These are phyloP conservation scores for Leishmania martiniquensis DNA, from an alignment of 208 protist species.

Conservation along the genomic window DNA sequence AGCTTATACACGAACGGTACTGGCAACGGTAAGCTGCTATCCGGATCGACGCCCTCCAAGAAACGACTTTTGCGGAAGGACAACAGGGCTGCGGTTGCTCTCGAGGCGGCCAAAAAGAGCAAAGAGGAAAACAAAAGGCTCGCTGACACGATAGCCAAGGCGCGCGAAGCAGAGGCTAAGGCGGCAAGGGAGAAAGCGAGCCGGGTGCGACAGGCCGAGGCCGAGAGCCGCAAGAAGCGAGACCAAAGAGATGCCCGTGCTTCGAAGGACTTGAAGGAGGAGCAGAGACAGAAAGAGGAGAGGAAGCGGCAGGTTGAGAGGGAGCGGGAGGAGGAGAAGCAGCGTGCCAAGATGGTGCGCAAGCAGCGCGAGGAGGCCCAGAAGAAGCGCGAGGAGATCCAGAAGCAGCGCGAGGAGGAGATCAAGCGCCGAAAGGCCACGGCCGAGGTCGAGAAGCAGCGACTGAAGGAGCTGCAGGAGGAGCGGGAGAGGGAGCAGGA, in stretches of 20 bases:
- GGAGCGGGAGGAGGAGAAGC: conserved; percentile 47
- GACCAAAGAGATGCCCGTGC: conserved; percentile 15
- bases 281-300: conserved; percentile 23
- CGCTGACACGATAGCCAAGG: conserved; percentile 24
- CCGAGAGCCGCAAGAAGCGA: conserved; percentile 33
- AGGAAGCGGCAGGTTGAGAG: conserved; percentile 21
- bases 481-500: conserved; percentile 40
- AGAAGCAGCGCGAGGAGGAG: conserved; percentile 42
- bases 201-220: conserved; percentile 31
- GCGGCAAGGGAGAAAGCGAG: conserved; percentile 29
- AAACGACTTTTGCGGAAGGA: conserved; percentile 54
- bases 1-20: background rate
- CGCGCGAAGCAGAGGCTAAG: conserved; percentile 31
- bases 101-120: conserved; percentile 12
- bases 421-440: conserved; percentile 40
- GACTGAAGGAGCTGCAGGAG: conserved; percentile 43
- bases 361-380: conserved; percentile 38
- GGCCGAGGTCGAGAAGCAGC: conserved; percentile 33
- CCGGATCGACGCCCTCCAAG: background rate
- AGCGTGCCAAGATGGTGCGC: conserved; percentile 24
- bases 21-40: background rate
- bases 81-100: conserved; percentile 10
- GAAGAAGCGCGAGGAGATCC: conserved; percentile 33
- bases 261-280: conserved; percentile 24
- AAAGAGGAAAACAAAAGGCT: conserved; percentile 31